phyloP scores from a whole-genome alignment of 2,329 filamentous ascomycete species.

The Penicillium aurantiogriseum region DNA sequence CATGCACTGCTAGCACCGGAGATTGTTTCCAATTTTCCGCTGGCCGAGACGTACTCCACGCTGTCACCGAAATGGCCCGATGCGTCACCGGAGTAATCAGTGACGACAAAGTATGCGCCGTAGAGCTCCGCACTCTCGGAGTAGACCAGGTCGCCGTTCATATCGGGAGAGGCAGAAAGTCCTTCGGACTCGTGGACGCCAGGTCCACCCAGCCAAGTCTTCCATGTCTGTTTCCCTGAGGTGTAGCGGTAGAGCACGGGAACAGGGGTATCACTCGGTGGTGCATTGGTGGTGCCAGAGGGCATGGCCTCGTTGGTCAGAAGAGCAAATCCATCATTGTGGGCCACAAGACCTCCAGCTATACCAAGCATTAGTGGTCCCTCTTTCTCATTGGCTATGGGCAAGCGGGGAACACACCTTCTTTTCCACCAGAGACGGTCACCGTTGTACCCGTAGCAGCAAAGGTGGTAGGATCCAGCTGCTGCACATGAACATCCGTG shows the following conservation, averaged over 20 bases:
- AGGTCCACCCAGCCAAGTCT: constrained; percentile 60
- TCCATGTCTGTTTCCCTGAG: constrained; percentile 55
- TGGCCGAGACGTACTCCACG: constrained; percentile 51
- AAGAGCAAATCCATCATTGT: constrained; percentile 63
- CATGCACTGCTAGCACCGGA: constrained; percentile 55
- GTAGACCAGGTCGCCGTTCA: constrained; percentile 64
- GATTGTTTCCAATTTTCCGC: constrained; percentile 53
- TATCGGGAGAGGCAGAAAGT: constrained; percentile 54
- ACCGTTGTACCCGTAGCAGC: constrained; percentile 53
- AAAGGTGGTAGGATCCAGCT: constrained; percentile 56
- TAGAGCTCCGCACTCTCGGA: constrained; percentile 57
- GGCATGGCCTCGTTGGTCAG: constrained; percentile 58
- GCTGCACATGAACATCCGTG: constrained; percentile 58
- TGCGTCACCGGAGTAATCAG: constrained; percentile 55
- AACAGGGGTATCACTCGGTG: constrained; percentile 52
- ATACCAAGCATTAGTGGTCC: not conserved
- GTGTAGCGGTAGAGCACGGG: constrained; percentile 61
- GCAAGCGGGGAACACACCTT: constrained; percentile 34
- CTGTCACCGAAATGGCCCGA: constrained; percentile 60
- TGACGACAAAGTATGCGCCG: constrained; percentile 63
- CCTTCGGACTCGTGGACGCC: constrained; percentile 49
- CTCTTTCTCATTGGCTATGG: not conserved
- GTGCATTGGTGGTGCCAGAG: constrained; percentile 49
- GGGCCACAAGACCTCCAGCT: constrained; percentile 60
- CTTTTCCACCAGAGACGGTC: constrained; percentile 55